These are phyloP conservation scores for Scheffersomyces parashehatae DNA, from an alignment of 1,139 yeast genomes.

Conservation along the genomic window DNA sequence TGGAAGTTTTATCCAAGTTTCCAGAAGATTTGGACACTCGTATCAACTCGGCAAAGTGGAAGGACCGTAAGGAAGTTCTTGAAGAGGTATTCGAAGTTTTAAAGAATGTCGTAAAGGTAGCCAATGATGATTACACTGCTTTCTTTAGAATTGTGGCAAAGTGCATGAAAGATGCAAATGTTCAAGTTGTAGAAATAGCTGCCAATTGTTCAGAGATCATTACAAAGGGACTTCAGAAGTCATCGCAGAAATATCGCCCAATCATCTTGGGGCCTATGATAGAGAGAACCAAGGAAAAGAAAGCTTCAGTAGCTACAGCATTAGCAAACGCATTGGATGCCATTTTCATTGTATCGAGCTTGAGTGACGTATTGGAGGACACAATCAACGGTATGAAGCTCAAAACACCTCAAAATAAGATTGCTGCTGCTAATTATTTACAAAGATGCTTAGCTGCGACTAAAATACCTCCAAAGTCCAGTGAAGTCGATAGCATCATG, in stretches of 20 bases:
- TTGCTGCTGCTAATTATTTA: slow-evolving; percentile 66
- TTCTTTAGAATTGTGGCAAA: slow-evolving; percentile 64
- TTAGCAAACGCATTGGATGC: slow-evolving; percentile 66
- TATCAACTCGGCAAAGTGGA: slow-evolving; percentile 75
- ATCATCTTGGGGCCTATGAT: slow-evolving; percentile 62
- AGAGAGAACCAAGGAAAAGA: slow-evolving; percentile 88
- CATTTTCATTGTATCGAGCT: slow-evolving; percentile 51
- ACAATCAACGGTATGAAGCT: slow-evolving; percentile 61
- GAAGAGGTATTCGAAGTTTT: slow-evolving; percentile 64
- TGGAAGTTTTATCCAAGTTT: slow-evolving; percentile 62
- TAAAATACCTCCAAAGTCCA: slow-evolving; percentile 45
- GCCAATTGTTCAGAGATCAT: slow-evolving; percentile 66
- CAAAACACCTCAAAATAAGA: slow-evolving; percentile 82
- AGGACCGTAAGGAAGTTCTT: slow-evolving; percentile 84
- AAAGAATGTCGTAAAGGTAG: slow-evolving; percentile 47
- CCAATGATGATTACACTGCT: slow-evolving; percentile 57
- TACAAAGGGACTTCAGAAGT: slow-evolving; percentile 63
- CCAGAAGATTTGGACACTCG: slow-evolving; percentile 62
- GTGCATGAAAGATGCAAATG: slow-evolving; percentile 84
- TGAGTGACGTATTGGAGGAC: slow-evolving; percentile 63
- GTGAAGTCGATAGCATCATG: slow-evolving; percentile 60
- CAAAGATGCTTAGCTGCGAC: slow-evolving; percentile 64
- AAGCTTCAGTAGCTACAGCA: slow-evolving; percentile 73
- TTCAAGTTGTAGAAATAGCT: slow-evolving; percentile 82
- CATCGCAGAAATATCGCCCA: slow-evolving; percentile 56